Evolutionary conservation across 257 asterid species (phyloP), one percentile per base, ranked within the genome.

Genomic region (Primulina huaijiensis): DNA sequence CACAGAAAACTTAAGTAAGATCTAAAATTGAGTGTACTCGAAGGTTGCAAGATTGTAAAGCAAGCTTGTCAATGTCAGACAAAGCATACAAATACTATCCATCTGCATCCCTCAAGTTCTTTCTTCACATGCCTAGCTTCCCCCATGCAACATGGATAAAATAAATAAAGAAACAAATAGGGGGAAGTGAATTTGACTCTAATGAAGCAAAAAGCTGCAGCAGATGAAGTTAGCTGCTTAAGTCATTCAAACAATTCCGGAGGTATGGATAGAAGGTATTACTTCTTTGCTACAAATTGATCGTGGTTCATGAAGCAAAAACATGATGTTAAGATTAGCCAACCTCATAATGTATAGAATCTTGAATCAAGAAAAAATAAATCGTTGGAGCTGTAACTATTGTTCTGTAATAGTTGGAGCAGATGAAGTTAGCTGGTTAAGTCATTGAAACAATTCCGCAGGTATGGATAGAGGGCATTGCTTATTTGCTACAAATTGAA

Each of bases 401-500:
- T 27, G 30, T 23, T 23, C 25, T 23, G 25, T 23, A 23, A 23
- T 23, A 27, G 68, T 56, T 27, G 25, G 65, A 29, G 30, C 73
- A 35, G 55, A 43, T 40, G 66, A 67, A 62, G 67, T 31, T 40
- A 40, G 52, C 82, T 78, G 84, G 79, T 78, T 5, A 33, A 62
- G 65, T 88, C 79, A 76, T 84, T 23, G 76, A 78, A 93, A 90
- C 78, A 72, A 86, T 72, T 93, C 97, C 17, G 74, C 78, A 33
- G 97, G 97, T 76, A 93, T 80, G 6, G 90, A 71, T 34, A 90
- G 79, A 72, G 96, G 99, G 76, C 95, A 89, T 72, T 81, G 77
- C 81, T 90, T 93, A 92, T 91, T 93, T n/a, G 99, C 99, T 6
- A 82, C 99, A 73, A 93, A 89, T 81, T 93, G 91, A 74, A 90